These are phyloP conservation scores for Medicago lupulina DNA, from an alignment of 306 rosid genomes.

Conservation along the genomic window DNA sequence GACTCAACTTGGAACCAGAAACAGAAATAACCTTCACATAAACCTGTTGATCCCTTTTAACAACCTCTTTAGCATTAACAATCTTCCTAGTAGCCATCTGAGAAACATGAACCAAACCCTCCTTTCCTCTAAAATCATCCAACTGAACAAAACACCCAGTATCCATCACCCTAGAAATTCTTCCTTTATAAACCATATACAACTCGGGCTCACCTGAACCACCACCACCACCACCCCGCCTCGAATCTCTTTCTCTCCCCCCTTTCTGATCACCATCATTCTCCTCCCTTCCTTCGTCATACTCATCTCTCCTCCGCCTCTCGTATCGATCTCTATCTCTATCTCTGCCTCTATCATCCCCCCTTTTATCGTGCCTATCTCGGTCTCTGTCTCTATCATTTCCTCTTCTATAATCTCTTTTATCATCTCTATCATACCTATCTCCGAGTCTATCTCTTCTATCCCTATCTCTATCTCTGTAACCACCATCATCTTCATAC, in stretches of 20 bases:
- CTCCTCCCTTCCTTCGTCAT: slow-evolving; percentile 55
- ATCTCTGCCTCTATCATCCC: slow-evolving; percentile 23
- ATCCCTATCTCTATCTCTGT: slow-evolving; percentile 40
- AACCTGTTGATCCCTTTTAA: slow-evolving; percentile 85
- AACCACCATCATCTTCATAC: slow-evolving; percentile 22
- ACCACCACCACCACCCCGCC: slow-evolving; percentile 1
- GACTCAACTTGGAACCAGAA: slow-evolving; percentile 84
- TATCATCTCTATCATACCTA: slow-evolving; percentile 39
- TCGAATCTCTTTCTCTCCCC: slow-evolving; percentile 58
- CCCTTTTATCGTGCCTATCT: slow-evolving; percentile 28
- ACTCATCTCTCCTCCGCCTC: slow-evolving; percentile 40
- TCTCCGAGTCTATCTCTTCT: slow-evolving; percentile 47
- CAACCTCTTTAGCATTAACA: slow-evolving; percentile 76
- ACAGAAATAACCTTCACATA: slow-evolving; percentile 77
- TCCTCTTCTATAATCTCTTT: slow-evolving; percentile 34
- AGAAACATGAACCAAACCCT: slow-evolving; percentile 87
- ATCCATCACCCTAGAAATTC: slow-evolving; percentile 85
- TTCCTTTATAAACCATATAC: slow-evolving; percentile 74
- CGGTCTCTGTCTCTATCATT: slow-evolving; percentile 4
- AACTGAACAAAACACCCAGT: slow-evolving; percentile 85
- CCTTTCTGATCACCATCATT: slow-evolving; percentile 36
- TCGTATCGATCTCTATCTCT: slow-evolving; percentile 43
- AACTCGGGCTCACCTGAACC: slow-evolving; percentile 65
- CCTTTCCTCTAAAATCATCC: slow-evolving; percentile 76
- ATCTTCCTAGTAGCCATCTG: slow-evolving; percentile 83